Conservation (phyloP, 1,139 yeast species). For the Suhomyces guaymorum region DNA sequence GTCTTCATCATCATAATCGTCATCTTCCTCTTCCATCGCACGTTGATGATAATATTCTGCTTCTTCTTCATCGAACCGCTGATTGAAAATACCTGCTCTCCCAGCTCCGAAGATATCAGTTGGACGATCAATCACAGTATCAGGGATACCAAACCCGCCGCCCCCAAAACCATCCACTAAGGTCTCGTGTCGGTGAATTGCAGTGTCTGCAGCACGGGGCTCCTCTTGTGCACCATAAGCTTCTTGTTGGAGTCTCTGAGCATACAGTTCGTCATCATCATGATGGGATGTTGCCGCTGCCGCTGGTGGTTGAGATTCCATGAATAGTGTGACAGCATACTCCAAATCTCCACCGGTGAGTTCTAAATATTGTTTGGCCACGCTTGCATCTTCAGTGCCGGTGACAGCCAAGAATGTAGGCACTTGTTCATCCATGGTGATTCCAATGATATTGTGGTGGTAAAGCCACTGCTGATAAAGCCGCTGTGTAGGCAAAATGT, state of each 20-base stretch:
- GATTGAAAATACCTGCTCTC: slow-evolving; percentile 46
- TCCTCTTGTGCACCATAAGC: slow-evolving; percentile 45
- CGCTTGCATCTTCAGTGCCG: slow-evolving; percentile 63
- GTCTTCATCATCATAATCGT: slow-evolving; percentile 20
- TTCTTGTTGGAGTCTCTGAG: slow-evolving; percentile 65
- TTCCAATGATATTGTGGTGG: too few species aligned
- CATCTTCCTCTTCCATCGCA: slow-evolving; percentile 22
- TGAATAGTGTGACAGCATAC: slow-evolving; percentile 79
- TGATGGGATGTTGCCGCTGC: slow-evolving; percentile 17
- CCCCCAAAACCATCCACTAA: slow-evolving; percentile 48
- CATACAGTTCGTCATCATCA: slow-evolving; percentile 58
- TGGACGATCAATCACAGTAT: slow-evolving; percentile 22
- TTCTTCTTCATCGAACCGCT: slow-evolving; percentile 39
- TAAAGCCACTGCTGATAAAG: too few species aligned
- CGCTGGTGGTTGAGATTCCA: slow-evolving; percentile 52
- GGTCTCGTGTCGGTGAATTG: slow-evolving; percentile 80
- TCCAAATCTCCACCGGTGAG: slow-evolving; percentile 80
- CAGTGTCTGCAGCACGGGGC: slow-evolving; percentile 68
- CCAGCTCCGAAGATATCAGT: slow-evolving; percentile 46
- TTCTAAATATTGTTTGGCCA: slow-evolving; percentile 78
- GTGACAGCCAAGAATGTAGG: slow-evolving; percentile 85
- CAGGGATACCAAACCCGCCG: slow-evolving; percentile 14
- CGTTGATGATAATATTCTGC: slow-evolving; percentile 26
- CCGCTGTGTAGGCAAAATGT: slow-evolving; percentile 2
- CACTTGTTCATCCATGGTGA: slow-evolving; percentile 52